Evolutionary conservation across 2,329 filamentous ascomycete species (phyloP).

Genomic region (Talaromyces sp.): DNA sequence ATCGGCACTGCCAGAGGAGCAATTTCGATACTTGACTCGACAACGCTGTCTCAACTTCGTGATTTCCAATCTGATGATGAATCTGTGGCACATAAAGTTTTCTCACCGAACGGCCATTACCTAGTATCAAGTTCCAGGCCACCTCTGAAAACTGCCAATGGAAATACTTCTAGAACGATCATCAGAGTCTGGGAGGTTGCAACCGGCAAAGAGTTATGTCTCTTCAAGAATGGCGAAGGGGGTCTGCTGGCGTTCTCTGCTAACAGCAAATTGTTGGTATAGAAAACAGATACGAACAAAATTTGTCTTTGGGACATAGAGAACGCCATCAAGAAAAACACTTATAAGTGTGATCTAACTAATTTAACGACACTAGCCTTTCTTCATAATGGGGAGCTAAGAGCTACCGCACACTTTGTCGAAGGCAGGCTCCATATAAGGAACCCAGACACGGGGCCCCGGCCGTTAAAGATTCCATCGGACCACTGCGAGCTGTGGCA

Average conservation of each 20-base stretch:
- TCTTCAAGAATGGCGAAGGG: background rate
- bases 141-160: background rate
- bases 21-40: background rate
- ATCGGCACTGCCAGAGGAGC: background rate
- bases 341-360: background rate
- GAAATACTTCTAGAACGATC: background rate
- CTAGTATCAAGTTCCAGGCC: background rate
- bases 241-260: background rate
- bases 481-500: background rate
- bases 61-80: background rate
- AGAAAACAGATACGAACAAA: background rate
- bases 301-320: background rate
- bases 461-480: background rate
- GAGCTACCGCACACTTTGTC: background rate
- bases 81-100: background rate
- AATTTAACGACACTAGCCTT: background rate
- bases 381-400: background rate
- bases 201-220: background rate
- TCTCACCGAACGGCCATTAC: background rate
- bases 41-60: background rate
- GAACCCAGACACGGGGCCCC: background rate
- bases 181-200: background rate
- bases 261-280: background rate
- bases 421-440: background rate
- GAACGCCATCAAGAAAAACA: background rate